These are phyloP conservation scores for Laguncularia racemosa DNA, from an alignment of 345 rosid species.

Conservation along the genomic window DNA sequence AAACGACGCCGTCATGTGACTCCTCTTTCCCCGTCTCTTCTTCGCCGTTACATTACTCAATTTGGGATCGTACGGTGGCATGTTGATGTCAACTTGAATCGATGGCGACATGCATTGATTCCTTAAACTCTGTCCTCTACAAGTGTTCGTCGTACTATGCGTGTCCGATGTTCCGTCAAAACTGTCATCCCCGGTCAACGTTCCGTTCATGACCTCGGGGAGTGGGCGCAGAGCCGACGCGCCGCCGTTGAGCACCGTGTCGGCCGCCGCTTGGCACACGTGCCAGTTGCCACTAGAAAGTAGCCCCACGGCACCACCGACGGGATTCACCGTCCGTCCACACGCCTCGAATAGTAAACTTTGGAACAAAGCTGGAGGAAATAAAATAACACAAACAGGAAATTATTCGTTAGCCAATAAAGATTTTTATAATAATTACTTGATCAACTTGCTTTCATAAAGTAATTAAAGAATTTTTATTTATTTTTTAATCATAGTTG, in stretches of 20 bases:
- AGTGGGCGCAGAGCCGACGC: constrained; percentile 10
- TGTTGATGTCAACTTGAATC: constrained; percentile 8
- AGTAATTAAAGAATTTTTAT: no score
- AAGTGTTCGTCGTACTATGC: background rate
- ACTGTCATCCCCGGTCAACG: background rate
- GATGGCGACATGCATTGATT: constrained; percentile 1
- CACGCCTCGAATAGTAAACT: constrained; percentile 37
- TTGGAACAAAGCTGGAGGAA: constrained; percentile 21
- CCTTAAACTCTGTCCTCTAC: constrained; percentile 5
- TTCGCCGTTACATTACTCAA: background rate
- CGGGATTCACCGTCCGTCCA: constrained; percentile 35
- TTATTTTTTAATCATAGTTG: no score
- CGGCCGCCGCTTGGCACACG: constrained; percentile 31
- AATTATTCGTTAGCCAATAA: background rate
- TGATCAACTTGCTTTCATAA: no score
- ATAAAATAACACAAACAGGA: background rate
- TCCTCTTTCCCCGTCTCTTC: constrained; percentile 20
- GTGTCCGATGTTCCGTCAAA: no score
- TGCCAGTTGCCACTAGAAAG: constrained; percentile 31
- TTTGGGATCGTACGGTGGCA: constrained; percentile 3
- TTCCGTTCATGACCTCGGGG: background rate
- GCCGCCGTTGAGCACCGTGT: constrained; percentile 26
- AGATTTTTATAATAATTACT: no score
- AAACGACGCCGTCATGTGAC: constrained; percentile 15
- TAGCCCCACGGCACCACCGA: constrained; percentile 35